Conservation (phyloP, 176 grass and related monocot species). For the Bromus sterilis region DNA sequence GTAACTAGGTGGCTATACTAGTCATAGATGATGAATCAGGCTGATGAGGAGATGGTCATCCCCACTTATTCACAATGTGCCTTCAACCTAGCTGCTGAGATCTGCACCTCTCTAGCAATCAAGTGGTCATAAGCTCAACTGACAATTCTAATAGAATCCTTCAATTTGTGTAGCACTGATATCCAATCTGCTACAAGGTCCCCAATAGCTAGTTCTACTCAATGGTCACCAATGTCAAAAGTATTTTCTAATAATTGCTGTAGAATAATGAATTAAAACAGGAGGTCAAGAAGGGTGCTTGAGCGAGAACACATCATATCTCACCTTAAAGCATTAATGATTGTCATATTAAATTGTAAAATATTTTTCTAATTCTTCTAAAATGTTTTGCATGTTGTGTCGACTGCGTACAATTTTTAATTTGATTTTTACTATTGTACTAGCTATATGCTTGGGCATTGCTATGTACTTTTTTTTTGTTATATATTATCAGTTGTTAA, state of each 20-base stretch:
- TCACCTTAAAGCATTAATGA: not conserved
- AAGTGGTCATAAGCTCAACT: not conserved
- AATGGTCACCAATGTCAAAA: not conserved
- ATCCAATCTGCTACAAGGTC: not conserved
- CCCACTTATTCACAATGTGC: not conserved
- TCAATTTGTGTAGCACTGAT: not conserved
- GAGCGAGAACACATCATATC: not conserved
- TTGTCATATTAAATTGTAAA: not conserved
- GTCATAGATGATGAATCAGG: not conserved
- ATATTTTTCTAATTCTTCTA: not conserved
- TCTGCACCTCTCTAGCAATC: not conserved
- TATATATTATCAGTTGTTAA: no score
- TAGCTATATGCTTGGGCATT: no score
- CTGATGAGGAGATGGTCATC: not conserved
- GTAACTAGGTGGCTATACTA: not conserved
- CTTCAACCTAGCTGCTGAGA: not conserved
- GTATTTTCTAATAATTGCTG: not conserved
- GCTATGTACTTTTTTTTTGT: no score
- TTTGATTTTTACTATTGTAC: no score
- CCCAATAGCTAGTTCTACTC: not conserved
- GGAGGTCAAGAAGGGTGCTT: not conserved
- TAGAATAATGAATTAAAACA: not conserved
- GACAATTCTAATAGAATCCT: not conserved
- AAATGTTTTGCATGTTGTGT: not conserved
- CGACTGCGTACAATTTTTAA: not conserved